Evolutionary conservation across 2,329 filamentous ascomycete species (phyloP), one percentile per base, ranked within the genome.

Genomic region (Exophiala viscosa): DNA sequence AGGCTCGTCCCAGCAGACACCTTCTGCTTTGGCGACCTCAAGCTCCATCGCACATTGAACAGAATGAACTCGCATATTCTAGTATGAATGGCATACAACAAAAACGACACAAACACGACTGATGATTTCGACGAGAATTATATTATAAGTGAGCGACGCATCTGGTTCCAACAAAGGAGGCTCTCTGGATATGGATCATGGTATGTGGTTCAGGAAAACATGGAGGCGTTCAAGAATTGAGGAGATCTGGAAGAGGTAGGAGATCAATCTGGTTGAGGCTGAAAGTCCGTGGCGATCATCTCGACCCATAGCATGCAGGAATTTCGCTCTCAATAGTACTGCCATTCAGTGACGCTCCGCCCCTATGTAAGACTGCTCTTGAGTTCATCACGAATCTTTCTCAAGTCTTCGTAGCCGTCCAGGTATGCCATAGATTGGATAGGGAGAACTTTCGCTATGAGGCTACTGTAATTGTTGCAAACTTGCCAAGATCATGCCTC

Each of bases 41-140:
- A 54, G 47, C 11, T 55, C 58, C 3, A 43, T 54, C 44, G 58
- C 54, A 14, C 32, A 54, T 38, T 56, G 41, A 56, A n/a, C 13
- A 14, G 23, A 13, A 14, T 35, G 32, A 40, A 31, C 14, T 43
- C 23, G 44, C 20, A 52, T 35, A 34, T 35, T 45, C 5, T 28
- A 23, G 20, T 20, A 39, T 18, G 34, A 33, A 28, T 10, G 41
- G 33, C 36, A 13, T 31, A 13, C 17, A 10, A 34, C 39, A 18
- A 42, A 18, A 42, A 20, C n/a, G 32, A 50, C n/a, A 45, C 20
- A 33, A 38, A 42, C 20, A 57, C 48, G 54, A 50, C 8, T 57
- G 45, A 56, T 32, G 50, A 48, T 33, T 33, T 18, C 43, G 34
- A 42, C 32, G 50, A 28, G 44, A 47, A 43, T 48, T 43, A n/a